Conservation (phyloP, 306 rosid genomes). For the Quercus engelmannii region DNA sequence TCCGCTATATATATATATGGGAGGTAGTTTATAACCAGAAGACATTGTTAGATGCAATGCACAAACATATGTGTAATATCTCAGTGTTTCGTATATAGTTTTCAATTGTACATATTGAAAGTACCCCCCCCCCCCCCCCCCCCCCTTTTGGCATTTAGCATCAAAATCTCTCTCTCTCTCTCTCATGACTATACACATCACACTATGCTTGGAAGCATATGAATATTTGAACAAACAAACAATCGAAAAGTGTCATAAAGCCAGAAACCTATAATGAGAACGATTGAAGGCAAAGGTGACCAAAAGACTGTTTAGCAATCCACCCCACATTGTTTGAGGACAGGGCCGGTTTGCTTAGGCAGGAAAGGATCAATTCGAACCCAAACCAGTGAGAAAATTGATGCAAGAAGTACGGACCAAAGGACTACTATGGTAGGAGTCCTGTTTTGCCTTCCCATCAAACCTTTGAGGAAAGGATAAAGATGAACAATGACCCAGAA, state of each 20-base stretch:
- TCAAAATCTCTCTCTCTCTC: not conserved
- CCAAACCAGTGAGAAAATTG: slow-evolving; percentile 89
- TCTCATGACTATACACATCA: slow-evolving; percentile 4
- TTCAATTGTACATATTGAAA: not conserved
- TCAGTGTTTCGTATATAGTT: not conserved
- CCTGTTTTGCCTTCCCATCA: slow-evolving; percentile 91
- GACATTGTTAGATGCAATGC: no score
- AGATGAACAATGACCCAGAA: slow-evolving; percentile 92
- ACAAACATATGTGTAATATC: not conserved
- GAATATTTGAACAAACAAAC: not conserved
- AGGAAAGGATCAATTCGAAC: slow-evolving; percentile 84
- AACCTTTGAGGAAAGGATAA: slow-evolving; percentile 94
- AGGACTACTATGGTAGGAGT: slow-evolving; percentile 86
- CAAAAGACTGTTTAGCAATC: slow-evolving; percentile 51
- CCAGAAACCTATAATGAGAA: slow-evolving; percentile 26
- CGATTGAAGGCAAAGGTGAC: not conserved
- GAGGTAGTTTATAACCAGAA: no score
- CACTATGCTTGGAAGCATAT: not conserved
- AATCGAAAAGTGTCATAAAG: slow-evolving; percentile 4
- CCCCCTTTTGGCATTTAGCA: not conserved
- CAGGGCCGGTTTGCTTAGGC: slow-evolving; percentile 82
- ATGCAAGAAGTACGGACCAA: slow-evolving; percentile 77
- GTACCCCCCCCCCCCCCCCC: not conserved
- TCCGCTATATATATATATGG: no score
- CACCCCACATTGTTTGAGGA: slow-evolving; percentile 85